phyloP scores from a whole-genome alignment of 2,329 filamentous ascomycete species.

The Dichotomopilus funicola region DNA sequence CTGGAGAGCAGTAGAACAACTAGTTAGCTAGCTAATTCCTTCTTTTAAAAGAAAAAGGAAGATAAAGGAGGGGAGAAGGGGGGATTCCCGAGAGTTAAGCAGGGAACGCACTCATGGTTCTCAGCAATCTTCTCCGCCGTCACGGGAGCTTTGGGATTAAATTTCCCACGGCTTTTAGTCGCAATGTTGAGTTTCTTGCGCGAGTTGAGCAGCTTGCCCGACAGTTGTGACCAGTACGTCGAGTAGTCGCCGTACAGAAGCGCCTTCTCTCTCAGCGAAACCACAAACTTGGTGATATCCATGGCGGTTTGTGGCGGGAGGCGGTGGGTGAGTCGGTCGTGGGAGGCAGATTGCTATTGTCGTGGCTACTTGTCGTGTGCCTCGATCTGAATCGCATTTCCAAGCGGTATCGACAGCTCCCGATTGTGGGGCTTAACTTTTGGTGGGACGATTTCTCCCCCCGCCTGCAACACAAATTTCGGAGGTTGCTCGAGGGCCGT shows the following conservation, averaged over 20 bases:
- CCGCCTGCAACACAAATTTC: not conserved
- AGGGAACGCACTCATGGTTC: constrained; percentile 62
- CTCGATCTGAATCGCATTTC: not conserved
- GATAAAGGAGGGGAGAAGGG: not conserved
- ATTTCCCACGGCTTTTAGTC: constrained; percentile 83
- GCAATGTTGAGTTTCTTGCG: constrained; percentile 80
- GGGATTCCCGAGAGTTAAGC: not conserved
- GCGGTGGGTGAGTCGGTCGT: not conserved
- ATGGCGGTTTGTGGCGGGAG: constrained; percentile 40
- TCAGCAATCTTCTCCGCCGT: constrained; percentile 68
- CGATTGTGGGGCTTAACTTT: constrained; percentile 9
- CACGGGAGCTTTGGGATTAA: constrained; percentile 61
- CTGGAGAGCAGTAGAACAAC: constrained; percentile 37
- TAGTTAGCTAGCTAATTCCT: constrained; percentile 11
- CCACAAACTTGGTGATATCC: constrained; percentile 84
- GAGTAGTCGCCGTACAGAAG: constrained; percentile 84
- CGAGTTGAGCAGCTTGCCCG: constrained; percentile 72
- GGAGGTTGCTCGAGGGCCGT: not conserved
- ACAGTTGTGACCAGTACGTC: constrained; percentile 73
- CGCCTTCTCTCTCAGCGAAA: constrained; percentile 72
- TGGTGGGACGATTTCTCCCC: not conserved
- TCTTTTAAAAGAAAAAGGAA: not conserved
- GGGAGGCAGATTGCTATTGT: not conserved
- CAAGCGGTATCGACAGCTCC: not conserved
- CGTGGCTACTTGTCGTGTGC: constrained; percentile 2